Evolutionary conservation across 495 filamentous ascomycete genomes (phyloP), one percentile per base, ranked within the genome.

Genomic region (Podospora tetraspora): DNA sequence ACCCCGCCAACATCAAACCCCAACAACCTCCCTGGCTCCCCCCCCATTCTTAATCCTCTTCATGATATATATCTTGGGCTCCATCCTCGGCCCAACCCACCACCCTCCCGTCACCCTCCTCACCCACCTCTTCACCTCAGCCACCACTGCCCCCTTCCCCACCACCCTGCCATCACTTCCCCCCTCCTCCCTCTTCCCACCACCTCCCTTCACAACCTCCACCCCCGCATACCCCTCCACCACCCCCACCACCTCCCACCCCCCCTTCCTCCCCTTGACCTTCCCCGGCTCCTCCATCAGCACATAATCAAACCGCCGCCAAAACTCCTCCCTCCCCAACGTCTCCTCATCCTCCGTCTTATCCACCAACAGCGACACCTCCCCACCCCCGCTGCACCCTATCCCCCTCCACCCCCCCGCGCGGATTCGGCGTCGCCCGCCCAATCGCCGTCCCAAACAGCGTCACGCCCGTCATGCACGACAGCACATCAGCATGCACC

Each of bases 401-500:
- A 21, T 23, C 13, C n/a, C 19, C 24, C 56, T 12, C 56, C 32
- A 7, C 62, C 5, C 27, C 62, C 7, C 34, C 34, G 32, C 61
- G 62, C 8, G 62, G 70, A 27, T 37, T 57, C 19, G 68, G 66
- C n/a, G 63, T 64, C 11, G 70, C 59, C 11, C 71, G 59, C 29
- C 63, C 69, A 1, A 70, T 70, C 13, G 70, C 69, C 3, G 76
- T 66, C 19, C 91, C 83, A 74, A 99, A 99, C 10, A 94, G 86
- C 0, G 94, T 96, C 13, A 97, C 87, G 61, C 95, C 95, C 29
- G 95, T 97, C 86, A 97, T 97, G 77, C 93, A 97, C 23, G 90
- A 88, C 5, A 95, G 79, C 34, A 95, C 95, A 66, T 94, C 93
- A 62, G 96, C 86, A 74, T 98, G 91, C 43, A 96, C 84, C 37